Evolutionary conservation across 192 early-diverging fungal species (phyloP).

Genomic region (Backusella tarrabulga): DNA sequence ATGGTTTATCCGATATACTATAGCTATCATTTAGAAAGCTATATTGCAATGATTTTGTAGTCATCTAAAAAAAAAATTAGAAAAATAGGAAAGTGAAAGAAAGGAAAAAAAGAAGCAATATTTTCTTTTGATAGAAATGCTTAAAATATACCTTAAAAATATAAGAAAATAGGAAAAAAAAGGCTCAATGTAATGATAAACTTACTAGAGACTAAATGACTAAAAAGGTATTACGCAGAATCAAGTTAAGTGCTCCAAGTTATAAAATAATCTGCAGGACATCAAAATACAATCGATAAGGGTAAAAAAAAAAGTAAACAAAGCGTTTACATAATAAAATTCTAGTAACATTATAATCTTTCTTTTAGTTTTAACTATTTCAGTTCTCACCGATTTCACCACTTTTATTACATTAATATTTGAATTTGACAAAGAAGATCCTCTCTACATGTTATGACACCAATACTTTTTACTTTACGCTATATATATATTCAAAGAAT

Average conservation of each 20-base stretch:
- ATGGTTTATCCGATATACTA: background rate
- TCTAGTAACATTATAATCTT: background rate
- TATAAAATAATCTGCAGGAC: constrained; percentile 5
- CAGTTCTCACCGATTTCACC: background rate
- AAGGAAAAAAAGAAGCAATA: background rate
- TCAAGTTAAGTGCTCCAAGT: background rate
- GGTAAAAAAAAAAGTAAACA: background rate
- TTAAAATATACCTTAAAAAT: background rate
- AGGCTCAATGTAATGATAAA: background rate
- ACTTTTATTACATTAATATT: background rate
- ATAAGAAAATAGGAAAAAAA: background rate
- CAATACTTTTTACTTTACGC: background rate
- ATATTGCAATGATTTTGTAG: background rate
- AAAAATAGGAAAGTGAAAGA: background rate
- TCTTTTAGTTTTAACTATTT: background rate
- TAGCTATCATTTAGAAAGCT: background rate
- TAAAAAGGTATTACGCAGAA: background rate
- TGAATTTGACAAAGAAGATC: background rate
- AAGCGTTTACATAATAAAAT: background rate
- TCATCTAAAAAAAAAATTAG: background rate
- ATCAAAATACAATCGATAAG: background rate
- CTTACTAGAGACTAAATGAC: background rate
- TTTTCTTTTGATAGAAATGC: background rate
- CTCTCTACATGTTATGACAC: background rate
- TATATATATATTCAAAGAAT: background rate